Base-by-base conservation (phyloP, 495 filamentous ascomycete species). In the Cercophora sp. region DNA sequence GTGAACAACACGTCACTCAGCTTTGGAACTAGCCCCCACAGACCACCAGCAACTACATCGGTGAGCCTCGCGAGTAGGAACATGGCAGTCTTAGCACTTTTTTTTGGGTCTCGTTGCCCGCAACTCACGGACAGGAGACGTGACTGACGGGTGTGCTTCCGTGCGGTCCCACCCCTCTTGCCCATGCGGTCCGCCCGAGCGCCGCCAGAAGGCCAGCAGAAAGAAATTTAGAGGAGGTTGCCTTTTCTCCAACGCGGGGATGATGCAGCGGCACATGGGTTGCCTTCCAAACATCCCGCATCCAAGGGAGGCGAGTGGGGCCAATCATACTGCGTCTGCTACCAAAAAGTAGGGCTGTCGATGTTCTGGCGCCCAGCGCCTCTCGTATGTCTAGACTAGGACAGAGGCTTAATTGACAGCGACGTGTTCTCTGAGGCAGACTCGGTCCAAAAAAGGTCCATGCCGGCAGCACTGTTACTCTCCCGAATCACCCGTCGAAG, bases 191-290 rank as follows among this genome's bases (percentile, higher is more conserved):
- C 32, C 43, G 43, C 43, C 43, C 43, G 15, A 26, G 16, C 11
- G 25, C 11, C 43, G 25, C 23, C 26, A 10, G 26, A 46, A 5
- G 15, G 20, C 13, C 18, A 16, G 13, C 37, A 41, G n/a, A n/a
- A n/a, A n/a, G n/a, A n/a, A n/a, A n/a, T n/a, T n/a, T 41, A 18
- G 19, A 24, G 10, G 20, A 9, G 18, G 43, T 46, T 46, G 43
- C 43, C 43, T 46, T 46, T 20, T 46, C 32, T 46, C 43, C 15
- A 46, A n/a, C n/a, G n/a, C n/a, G n/a, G n/a, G n/a, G 29, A 13
- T 32, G 8, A 22, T 22, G 23, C 40, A 43, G 5, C 13, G 40
- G 23, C 22, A 4, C 16, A 22, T 9, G 15, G 23, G 13, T 47
- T 47, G 44, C 44, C 44, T 47, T 47, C 25, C 22, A n/a, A n/a